Evolutionary conservation across 2,329 filamentous ascomycete genomes (phyloP).

Genomic region (Penicillium sumatraense): DNA sequence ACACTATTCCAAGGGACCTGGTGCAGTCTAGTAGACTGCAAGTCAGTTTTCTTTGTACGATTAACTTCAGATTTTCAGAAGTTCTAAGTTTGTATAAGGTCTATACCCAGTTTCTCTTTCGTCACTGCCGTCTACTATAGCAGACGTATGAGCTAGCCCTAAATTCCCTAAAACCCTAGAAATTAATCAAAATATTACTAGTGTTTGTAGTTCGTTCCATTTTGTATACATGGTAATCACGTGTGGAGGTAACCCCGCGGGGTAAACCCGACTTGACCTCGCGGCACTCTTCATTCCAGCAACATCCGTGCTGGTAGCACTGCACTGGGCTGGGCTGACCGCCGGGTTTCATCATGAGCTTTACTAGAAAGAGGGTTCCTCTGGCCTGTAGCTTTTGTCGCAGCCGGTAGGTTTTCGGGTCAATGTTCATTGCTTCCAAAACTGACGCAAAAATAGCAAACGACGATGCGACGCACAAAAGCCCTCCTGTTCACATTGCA

Average conservation of each 20-base stretch:
- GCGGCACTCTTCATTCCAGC: neutral
- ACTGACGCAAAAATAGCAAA: neutral
- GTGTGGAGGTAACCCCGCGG: neutral
- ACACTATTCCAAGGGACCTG: no score
- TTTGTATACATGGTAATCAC: neutral
- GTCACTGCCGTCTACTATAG: no score
- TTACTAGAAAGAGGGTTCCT: neutral
- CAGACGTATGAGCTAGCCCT: no score
- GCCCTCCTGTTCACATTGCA: neutral
- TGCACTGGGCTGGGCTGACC: no score
- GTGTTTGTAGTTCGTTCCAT: no score
- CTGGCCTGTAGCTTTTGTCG: neutral
- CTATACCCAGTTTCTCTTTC: no score
- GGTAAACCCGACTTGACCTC: neutral
- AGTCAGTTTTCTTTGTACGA: no score
- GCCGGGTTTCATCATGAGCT: neutral
- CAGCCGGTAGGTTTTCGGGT: neutral
- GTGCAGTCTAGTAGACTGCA: no score
- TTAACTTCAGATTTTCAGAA: no score
- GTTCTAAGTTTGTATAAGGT: no score
- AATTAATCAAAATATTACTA: neutral
- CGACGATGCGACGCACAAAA: neutral
- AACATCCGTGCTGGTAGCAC: no score
- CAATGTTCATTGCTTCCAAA: neutral
- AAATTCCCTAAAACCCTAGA: no score